These are phyloP conservation scores for Osmanthus fragrans DNA, from an alignment of 257 asterid genomes.

Conservation along the genomic window DNA sequence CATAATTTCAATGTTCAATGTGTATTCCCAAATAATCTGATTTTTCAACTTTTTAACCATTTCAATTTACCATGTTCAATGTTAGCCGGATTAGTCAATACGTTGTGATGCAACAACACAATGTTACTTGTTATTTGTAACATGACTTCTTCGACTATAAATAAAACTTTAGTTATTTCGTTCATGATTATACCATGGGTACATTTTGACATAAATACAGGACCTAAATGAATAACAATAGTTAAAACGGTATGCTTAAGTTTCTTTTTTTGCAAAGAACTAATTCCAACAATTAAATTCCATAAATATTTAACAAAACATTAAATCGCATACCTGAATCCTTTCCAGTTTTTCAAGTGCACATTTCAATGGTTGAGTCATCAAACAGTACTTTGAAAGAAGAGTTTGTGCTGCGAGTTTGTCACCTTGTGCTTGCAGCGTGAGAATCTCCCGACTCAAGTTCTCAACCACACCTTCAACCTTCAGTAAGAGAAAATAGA, in stretches of 20 bases:
- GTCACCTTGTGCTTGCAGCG: constrained; percentile 91
- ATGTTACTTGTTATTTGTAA: no score
- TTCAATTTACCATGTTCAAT: not conserved
- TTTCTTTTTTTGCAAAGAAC: not conserved
- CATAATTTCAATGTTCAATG: not conserved
- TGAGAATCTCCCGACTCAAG: constrained; percentile 84
- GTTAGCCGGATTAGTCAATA: not conserved
- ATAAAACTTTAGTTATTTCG: no score
- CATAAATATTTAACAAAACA: not conserved
- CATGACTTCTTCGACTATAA: no score
- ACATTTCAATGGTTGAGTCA: constrained; percentile 58
- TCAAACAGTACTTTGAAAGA: constrained; percentile 52
- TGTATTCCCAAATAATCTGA: not conserved
- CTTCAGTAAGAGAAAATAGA: constrained; percentile 33
- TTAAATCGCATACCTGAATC: constrained; percentile 49
- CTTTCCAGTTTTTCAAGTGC: constrained; percentile 70
- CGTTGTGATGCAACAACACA: no score
- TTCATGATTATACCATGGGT: no score
- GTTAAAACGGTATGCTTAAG: not conserved
- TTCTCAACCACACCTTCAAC: constrained; percentile 80
- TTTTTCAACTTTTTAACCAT: not conserved
- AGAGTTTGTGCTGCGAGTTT: constrained; percentile 63
- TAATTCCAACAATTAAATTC: not conserved
- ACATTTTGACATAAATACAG: not conserved
- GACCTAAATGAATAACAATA: not conserved